Evolutionary conservation across 108 stramenopile species (phyloP), one percentile per base, ranked within the genome.

Genomic region (Chaetoceros tenuissimus): DNA sequence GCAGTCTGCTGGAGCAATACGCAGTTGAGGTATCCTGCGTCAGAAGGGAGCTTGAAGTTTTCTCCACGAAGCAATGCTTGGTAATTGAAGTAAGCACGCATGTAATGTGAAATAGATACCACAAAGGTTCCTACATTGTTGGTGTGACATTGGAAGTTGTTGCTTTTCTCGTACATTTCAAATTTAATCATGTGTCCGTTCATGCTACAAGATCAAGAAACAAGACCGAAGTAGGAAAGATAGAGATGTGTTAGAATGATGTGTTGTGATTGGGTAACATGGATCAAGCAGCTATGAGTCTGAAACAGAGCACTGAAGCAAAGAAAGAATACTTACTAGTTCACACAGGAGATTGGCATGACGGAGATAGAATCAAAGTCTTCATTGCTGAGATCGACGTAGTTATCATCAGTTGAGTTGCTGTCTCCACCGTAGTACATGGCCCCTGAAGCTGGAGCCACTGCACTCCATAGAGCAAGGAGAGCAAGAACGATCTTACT

Each of bases 121-220:
- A 92, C 87, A 51, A 85, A 92, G n/a, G 85, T 85, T 28, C 86
- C 82, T 29, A 92, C 64, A 49, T 84, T 71, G 24, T 75, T 71
- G 59, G 84, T 81, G 57, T 82, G 90, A 56, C 90, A 92, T 49
- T 87, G 85, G 48, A 79, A 74, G 20, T 69, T 71, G 21, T 60
- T 67, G 17, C 64, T 67, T n/a, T 80, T 81, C 49, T 86, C 75
- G 57, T 75, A 88, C 40, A 88, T 58, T 60, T 85, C 70, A 72
- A 82, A 92, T 66, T 92, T 86, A 66, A 92, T 92, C 84, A 92
- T 87, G 68, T 92, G 80, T 0, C 89, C 89, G 54, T 81, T 84
- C 80, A 83, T 85, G 73, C 89, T 91, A 58, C 34, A 58, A 24
- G 20, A 34, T 43, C n/a, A 2, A 49, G 17, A 3, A 2, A 24